Conservation (phyloP, 768 basidiomycete genomes). For the Russula sp. region DNA sequence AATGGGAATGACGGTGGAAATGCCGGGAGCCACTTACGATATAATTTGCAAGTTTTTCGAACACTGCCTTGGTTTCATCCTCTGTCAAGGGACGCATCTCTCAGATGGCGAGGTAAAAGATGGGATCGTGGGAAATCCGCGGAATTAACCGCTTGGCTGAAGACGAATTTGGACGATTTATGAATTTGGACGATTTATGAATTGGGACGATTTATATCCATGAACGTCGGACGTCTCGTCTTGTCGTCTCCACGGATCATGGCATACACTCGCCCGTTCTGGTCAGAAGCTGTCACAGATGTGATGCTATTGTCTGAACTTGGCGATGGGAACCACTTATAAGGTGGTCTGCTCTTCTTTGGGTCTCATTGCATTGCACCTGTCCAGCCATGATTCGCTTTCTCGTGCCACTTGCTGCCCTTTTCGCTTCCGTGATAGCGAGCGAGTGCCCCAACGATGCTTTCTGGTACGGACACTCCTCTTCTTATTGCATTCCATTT, state of each 20-base stretch:
- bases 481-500: not conserved
- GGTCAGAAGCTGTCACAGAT: too few relatives aligned
- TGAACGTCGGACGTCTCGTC: too few relatives aligned
- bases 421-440: constrained; percentile 24
- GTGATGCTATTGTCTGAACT: too few relatives aligned
- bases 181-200: too few relatives aligned
- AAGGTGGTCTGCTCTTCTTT: too few relatives aligned
- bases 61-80: constrained; percentile 94
- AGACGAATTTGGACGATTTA: too few relatives aligned
- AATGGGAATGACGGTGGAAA: not conserved
- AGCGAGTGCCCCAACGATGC: constrained; percentile 23
- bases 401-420: not conserved
- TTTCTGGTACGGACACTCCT: constrained; percentile 29
- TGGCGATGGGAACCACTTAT: too few relatives aligned
- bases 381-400: constrained; percentile 24
- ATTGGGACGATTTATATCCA: too few relatives aligned
- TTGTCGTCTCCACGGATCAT: too few relatives aligned
- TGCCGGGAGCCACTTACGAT: constrained; percentile 47
- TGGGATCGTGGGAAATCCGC: not conserved
- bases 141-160: not conserved
- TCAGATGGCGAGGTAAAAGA: not conserved
- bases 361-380: not conserved
- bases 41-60: constrained; percentile 95
- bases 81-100: constrained; percentile 92
- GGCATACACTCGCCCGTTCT: too few relatives aligned